Percentiles rank a stretch among this genome's conserved stretches.
phyloP scores from a whole-genome alignment of 495 filamentous ascomycete genomes.

The Apiosordaria backusii region DNA sequence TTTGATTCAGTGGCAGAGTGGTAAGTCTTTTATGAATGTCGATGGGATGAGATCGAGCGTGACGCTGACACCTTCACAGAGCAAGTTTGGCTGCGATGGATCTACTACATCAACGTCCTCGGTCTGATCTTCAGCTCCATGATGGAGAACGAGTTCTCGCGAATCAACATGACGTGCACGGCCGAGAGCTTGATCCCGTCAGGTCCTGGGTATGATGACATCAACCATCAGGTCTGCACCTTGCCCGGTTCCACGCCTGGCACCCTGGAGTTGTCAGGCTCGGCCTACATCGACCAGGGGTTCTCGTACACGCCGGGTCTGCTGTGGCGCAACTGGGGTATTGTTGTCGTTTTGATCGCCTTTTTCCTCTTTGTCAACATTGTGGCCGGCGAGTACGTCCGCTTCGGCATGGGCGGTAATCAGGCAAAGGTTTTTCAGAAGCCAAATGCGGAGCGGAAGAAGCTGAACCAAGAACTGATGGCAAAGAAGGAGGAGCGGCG shows the following conservation, averaged over 20 bases:
- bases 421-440: conserved; percentile 70
- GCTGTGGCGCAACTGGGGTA: conserved; percentile 75
- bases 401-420: conserved; percentile 72
- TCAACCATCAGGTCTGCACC: conserved; percentile 71
- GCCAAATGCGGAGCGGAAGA: conserved; percentile 65
- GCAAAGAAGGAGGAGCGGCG: conserved; percentile 55
- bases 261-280: conserved; percentile 54
- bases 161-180: conserved; percentile 60
- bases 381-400: conserved; percentile 71
- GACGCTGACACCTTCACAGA: conserved; percentile 28
- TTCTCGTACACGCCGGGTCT: conserved; percentile 60
- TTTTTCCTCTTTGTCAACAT: conserved; percentile 67
- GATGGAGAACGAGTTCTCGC: conserved; percentile 80
- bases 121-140: conserved; percentile 68
- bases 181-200: conserved; percentile 61
- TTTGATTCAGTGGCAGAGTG: conserved; percentile 65
- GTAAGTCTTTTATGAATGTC: conserved; percentile 2
- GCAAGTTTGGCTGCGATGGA: conserved; percentile 75
- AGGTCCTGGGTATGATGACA: conserved; percentile 60
- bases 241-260: conserved; percentile 65
- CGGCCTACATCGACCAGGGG: conserved; percentile 57
- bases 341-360: conserved; percentile 63
- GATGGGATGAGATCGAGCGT: neutral
- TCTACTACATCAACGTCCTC: conserved; percentile 76
- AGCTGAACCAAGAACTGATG: conserved; percentile 62